Conservation (phyloP, 257 asterid species). For the Solanum paucissectum region DNA sequence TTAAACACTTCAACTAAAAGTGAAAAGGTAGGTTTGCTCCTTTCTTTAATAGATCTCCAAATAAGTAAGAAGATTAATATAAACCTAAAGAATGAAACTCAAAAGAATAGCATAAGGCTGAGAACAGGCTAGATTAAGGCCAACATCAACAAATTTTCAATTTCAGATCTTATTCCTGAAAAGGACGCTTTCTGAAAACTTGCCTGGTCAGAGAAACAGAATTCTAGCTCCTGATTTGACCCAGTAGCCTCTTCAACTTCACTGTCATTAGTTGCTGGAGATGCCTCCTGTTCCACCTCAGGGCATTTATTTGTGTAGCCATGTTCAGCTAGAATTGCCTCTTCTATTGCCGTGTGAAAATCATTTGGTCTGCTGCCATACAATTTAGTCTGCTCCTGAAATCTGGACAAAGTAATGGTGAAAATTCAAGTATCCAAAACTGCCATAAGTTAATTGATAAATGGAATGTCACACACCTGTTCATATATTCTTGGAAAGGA, state of each 20-base stretch:
- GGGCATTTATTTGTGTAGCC: constrained; percentile 27
- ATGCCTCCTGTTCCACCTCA: constrained; percentile 29
- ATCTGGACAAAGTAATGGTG: constrained; percentile 33
- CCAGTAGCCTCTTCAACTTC: constrained; percentile 71
- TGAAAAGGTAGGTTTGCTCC: neutral
- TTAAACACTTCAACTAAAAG: neutral
- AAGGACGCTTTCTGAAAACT: constrained; percentile 13
- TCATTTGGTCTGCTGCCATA: constrained; percentile 82
- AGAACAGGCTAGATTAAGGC: neutral
- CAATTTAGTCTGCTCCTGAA: constrained; percentile 88
- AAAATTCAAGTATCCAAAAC: neutral
- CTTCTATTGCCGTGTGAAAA: constrained; percentile 74
- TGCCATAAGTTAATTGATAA: neutral
- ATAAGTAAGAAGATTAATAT: neutral
- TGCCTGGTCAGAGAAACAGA: constrained; percentile 46
- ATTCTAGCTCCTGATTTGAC: constrained; percentile 60
- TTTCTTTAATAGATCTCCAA: neutral
- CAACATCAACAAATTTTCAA: neutral
- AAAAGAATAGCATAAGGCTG: neutral
- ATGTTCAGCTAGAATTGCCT: constrained; percentile 60
- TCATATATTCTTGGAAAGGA: constrained; percentile 75
- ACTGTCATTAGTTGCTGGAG: constrained; percentile 18
- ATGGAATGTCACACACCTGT: constrained; percentile 40
- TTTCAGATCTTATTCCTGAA: neutral
- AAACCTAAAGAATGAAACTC: neutral